phyloP scores from a whole-genome alignment of 176 grass and related monocot species.

The Carex parvula region DNA sequence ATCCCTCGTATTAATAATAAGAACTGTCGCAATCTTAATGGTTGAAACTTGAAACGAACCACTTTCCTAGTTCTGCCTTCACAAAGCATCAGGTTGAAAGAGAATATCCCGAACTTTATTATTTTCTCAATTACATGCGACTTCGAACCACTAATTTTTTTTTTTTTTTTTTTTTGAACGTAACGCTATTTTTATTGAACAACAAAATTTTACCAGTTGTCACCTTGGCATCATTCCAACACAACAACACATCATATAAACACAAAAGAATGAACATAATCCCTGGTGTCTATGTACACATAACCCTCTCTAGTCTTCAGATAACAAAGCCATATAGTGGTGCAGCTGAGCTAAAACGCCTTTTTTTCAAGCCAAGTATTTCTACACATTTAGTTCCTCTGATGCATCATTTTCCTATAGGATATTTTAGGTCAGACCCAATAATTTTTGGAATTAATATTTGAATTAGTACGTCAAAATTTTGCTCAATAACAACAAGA shows the following conservation, averaged over 20 bases:
- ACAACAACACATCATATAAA: constrained; percentile 18
- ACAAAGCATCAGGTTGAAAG: background rate
- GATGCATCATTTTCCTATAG: constrained; percentile 15
- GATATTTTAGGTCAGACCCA: background rate
- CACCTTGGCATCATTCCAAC: background rate
- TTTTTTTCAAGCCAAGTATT: background rate
- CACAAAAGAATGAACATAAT: constrained; percentile 21
- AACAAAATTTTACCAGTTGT: constrained; percentile 20
- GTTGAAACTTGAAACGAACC: background rate
- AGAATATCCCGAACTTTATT: background rate
- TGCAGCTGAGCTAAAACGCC: background rate
- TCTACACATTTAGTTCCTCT: constrained; percentile 28
- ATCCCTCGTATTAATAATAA: background rate
- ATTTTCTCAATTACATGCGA: background rate
- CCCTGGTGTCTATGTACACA: constrained; percentile 13
- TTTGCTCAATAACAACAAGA: background rate
- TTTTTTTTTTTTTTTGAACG: background rate
- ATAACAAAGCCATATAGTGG: background rate
- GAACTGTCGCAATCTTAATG: background rate
- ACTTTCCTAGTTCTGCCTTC: background rate
- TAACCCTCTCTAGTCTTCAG: constrained; percentile 6
- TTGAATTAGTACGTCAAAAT: background rate
- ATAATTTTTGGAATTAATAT: background rate
- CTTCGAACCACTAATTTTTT: background rate
- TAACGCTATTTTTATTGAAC: constrained; percentile 5